Base-by-base conservation (phyloP, 208 protist species). In the Leishmania lainsoni region DNA sequence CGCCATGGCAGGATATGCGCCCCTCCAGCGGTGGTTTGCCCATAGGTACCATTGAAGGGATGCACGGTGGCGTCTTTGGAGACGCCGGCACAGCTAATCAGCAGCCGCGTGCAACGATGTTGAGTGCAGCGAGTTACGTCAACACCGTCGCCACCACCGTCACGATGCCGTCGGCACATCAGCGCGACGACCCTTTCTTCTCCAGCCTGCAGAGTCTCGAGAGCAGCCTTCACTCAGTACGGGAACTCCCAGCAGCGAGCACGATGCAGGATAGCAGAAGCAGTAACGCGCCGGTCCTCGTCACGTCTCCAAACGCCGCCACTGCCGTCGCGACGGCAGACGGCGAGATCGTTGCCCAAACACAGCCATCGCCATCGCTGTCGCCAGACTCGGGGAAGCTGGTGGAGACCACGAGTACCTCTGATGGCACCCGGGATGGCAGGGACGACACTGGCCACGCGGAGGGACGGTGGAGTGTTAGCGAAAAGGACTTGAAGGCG, bases 121-220 rank as follows among this genome's bases (percentile, higher is more conserved):
- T 32, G 72, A 12, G 32, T 20, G 8, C 16, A 29, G n/a, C 51
- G 32, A 29, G 48, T 5, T 6, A 12, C 20, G 32, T 61, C 14
- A 42, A 45, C 29, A 14, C 10, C 72, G 48, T 52, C 32, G 4
- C 51, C 51, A 14, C 72, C 52, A 26, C 16, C 16, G 22, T 42
- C 72, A 48, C 52, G 16, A 20, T 29, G 12, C 20, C n/a, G 29
- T 61, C 52, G 51, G 32, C 51, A 45, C 72, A 48, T 45, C 51
- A 22, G 49, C 29, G 32, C 49, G 32, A 63, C 32, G 17, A 12
- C n/a, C 10, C 72, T 61, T 39, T n/a, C 20, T 61, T 76, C 16
- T 76, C 72, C 29, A 61, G 22, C 29, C 35, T 68, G 16, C 79
- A 78, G 42, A 78, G 79, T n/a, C 52, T 84, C 22, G 75, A 84